These are phyloP conservation scores for Pichia sp. DNA, from an alignment of 1,139 yeast species.

Conservation along the genomic window DNA sequence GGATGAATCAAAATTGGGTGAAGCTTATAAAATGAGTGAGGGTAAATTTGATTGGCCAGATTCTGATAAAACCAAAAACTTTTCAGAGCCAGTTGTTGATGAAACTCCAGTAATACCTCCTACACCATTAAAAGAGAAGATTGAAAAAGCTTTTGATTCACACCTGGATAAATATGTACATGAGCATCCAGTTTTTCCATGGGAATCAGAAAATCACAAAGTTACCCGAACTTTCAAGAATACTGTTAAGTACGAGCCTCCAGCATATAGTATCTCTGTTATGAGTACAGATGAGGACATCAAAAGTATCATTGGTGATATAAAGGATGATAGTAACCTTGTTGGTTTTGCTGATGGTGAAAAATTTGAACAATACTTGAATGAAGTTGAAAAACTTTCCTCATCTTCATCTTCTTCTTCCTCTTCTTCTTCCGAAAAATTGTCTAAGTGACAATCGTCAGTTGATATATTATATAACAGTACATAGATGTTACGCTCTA, in stretches of 20 bases:
- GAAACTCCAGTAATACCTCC: not conserved
- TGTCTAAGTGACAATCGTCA: not conserved
- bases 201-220: constrained; percentile 28
- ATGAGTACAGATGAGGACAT: constrained; percentile 1
- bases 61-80: not conserved
- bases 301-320: constrained; percentile 1
- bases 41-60: constrained; percentile 22
- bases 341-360: constrained; percentile 24
- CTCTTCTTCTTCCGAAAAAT: not conserved
- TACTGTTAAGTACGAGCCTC: constrained; percentile 13
- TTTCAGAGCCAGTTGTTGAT: not conserved
- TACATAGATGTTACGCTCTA: no score
- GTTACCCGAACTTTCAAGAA: constrained; percentile 18
- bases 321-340: constrained; percentile 6
- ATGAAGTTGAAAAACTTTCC: constrained; percentile 3
- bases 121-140: not conserved
- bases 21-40: constrained; percentile 33
- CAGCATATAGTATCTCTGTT: constrained; percentile 13
- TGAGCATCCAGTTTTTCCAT: constrained; percentile 36
- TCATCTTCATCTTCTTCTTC: not conserved
- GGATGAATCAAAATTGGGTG: constrained; percentile 29
- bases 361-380: constrained; percentile 19
- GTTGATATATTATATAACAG: no score
- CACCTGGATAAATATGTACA: constrained; percentile 16
- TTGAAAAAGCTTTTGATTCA: constrained; percentile 1